Evolutionary conservation across 1,139 yeast genomes (phyloP), one percentile per base, ranked within the genome.

Genomic region (Nakaseomyces kungkrabaensis): DNA sequence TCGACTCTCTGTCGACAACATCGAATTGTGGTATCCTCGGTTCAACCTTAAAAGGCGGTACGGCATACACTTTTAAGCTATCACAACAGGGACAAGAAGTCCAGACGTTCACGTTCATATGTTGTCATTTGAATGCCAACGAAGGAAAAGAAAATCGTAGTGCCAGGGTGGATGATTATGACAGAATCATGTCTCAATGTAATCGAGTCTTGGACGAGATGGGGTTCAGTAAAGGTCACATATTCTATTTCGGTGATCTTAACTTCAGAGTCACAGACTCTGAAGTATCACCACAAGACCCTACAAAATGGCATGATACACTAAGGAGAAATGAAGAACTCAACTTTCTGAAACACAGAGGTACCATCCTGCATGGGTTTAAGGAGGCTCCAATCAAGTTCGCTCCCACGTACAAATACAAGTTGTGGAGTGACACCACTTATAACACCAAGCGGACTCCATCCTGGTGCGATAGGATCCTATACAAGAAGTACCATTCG

Each of bases 391-490:
- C 69, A 17, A 73, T 89, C 11, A 61, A 60, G 0, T 89, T 89
- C 64, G 71, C 72, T 25, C 96, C 96, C 8, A 85, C 95, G 0
- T 89, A 84, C 70, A 89, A 89, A 67, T 85, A 72, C 61, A 65
- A 68, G 47, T 54, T 73, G 3, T 77, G 78, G 22, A 49, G 60
- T 11, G 32, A 48, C 1, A 48, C 53, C 25, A 49, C 42, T 10
- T 85, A 77, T 64, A 77, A 79, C 55, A 48, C 66, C 4, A 82
- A 79, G 55, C 69, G 96, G 51, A 71, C 73, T 1, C 95, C 96
- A 0, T 83, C 95, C 3, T 89, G 96, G 95, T 88, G 96, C 65
- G 97, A 89, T 63, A 70, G 97, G 48, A 78, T 89, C 3, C 63
- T 89, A 44, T 86, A 71, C 59, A 76, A 78, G 52, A 65, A 73